Evolutionary conservation across 2,329 filamentous ascomycete species (phyloP), one percentile per base, ranked within the genome.

Genomic region (Pseudocercospora fuligena): DNA sequence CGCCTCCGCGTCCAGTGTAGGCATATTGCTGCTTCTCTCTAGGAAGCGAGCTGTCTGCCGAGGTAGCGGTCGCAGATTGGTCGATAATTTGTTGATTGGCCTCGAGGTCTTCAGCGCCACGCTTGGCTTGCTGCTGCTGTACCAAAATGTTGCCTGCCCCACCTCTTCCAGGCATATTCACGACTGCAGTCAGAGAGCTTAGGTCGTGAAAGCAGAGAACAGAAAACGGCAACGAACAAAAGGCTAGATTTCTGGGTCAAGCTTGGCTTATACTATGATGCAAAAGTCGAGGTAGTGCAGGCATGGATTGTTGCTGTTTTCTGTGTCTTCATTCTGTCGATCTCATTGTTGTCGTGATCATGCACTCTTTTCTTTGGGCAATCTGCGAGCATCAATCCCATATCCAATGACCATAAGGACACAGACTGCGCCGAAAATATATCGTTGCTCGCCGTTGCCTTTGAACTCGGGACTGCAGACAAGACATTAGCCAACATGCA

Each of bases 71-170:
- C 49, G 23, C 12, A 25, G 49, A 53, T 25, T 53, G 51, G 51
- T 54, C 25, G 27, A 31, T n/a, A n/a, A n/a, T n/a, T 40, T 53
- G 51, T 58, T 74, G 76, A 61, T 80, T 77, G 31, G 79, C 78
- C 74, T 83, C 80, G 58, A 81, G 61, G 68, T 82, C 80, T 25
- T 68, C 76, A 43, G 77, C 70, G 9, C 78, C 70, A 59, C 77
- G 77, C 36, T 70, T 71, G 29, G 70, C 72, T 36, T 73, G 67
- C 53, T 73, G 66, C 60, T 72, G 65, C 9, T 71, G 65, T 1
- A 71, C 71, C 56, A 73, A 74, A 58, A 82, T 80, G 67, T 84
- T 84, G 23, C 82, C 82, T 19, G 80, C 81, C 47, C 82, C 82
- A 57, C 82, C 82, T 54, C 82, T 79, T 59, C 82, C 82, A 29